A percentile compares a stretch with the other conserved stretches of the same genome.
Evolutionary conservation across 2,329 filamentous ascomycete species (phyloP).

Genomic region (Grosmannia penicillata): DNA sequence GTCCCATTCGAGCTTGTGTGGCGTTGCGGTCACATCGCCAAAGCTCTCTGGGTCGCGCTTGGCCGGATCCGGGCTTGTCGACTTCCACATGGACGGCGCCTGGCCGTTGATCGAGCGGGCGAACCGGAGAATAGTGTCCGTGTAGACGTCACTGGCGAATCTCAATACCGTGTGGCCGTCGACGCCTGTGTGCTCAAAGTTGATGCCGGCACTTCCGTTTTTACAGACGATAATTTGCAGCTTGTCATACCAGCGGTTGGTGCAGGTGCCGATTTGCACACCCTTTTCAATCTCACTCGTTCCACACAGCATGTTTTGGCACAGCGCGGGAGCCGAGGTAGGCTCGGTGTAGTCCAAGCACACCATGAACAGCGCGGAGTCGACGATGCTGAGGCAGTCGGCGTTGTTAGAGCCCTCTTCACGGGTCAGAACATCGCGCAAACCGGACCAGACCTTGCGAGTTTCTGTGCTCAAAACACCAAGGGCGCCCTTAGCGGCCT

Average conservation of each 20-base stretch:
- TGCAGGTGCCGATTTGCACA: slow-evolving; percentile 93
- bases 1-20: slow-evolving; percentile 95
- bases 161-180: slow-evolving; percentile 94
- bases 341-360: slow-evolving; percentile 91
- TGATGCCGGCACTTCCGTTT: slow-evolving; percentile 96
- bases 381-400: slow-evolving; percentile 88
- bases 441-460: slow-evolving; percentile 84
- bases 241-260: slow-evolving; percentile 98
- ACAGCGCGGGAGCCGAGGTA: slow-evolving; percentile 64
- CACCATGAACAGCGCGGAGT: slow-evolving; percentile 82
- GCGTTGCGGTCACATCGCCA: slow-evolving; percentile 82
- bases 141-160: slow-evolving; percentile 93
- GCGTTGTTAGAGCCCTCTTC: slow-evolving; percentile 88
- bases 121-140: slow-evolving; percentile 91
- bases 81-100: slow-evolving; percentile 83
- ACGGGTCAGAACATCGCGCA: slow-evolving; percentile 74
- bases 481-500: slow-evolving; percentile 86
- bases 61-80: slow-evolving; percentile 76
- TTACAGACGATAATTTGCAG: slow-evolving; percentile 98
- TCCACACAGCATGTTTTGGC: slow-evolving; percentile 96
- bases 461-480: slow-evolving; percentile 95
- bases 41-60: slow-evolving; percentile 87
- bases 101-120: slow-evolving; percentile 90
- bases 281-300: slow-evolving; percentile 84
- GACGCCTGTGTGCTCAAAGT: slow-evolving; percentile 96